phyloP scores from a whole-genome alignment of 116 monocot genomes.

The Phalaenopsis hybrid region DNA sequence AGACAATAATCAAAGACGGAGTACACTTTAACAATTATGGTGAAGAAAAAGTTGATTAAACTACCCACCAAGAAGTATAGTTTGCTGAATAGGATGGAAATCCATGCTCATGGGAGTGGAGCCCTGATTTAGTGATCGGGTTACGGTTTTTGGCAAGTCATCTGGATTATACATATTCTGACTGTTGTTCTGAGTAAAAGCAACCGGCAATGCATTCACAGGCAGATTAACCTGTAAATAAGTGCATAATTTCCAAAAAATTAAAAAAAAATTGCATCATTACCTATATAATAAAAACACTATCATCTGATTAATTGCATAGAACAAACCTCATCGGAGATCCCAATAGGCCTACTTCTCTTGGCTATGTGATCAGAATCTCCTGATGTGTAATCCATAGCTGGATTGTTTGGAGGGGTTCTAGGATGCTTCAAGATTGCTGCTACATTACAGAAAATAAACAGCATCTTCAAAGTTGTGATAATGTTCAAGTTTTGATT shows the following conservation, averaged over 20 bases:
- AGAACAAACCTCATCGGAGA: slow-evolving; percentile 69
- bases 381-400: slow-evolving; percentile 71
- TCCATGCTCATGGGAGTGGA: slow-evolving; percentile 93
- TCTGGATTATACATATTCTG: slow-evolving; percentile 50
- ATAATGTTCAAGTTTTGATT: background rate
- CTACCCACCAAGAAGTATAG: slow-evolving; percentile 68
- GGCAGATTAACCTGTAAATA: slow-evolving; percentile 46
- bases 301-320: background rate
- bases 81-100: slow-evolving; percentile 80
- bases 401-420: slow-evolving; percentile 54
- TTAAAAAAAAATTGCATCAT: background rate
- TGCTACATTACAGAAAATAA: slow-evolving; percentile 20
- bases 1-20: background rate
- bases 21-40: background rate
- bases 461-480: background rate
- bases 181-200: slow-evolving; percentile 63
- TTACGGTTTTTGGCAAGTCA: slow-evolving; percentile 79
- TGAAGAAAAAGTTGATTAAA: slow-evolving; percentile 4
- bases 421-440: slow-evolving; percentile 92
- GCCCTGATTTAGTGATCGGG: slow-evolving; percentile 63
- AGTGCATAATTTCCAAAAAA: background rate
- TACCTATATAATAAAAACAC: background rate
- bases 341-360: slow-evolving; percentile 72
- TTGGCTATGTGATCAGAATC: slow-evolving; percentile 90
- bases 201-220: slow-evolving; percentile 60